Conservation (phyloP, 116 monocot genomes). For the Trichopus zeylanicus region DNA sequence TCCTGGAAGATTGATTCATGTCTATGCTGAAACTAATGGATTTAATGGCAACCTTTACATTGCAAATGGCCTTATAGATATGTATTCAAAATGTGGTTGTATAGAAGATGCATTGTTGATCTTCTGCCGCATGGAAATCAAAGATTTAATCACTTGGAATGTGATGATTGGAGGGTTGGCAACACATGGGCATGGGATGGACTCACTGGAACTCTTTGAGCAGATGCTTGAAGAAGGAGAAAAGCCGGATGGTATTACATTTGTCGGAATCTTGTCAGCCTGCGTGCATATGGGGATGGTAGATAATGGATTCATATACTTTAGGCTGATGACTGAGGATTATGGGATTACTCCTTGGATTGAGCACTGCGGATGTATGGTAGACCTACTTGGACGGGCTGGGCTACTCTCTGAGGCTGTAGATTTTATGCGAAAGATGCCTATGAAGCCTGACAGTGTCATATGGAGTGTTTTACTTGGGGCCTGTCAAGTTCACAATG, state of each 20-base stretch:
- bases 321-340: slow-evolving; percentile 19
- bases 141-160: slow-evolving; percentile 37
- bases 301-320: slow-evolving; percentile 13
- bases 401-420: slow-evolving; percentile 28
- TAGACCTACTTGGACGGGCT: slow-evolving; percentile 26
- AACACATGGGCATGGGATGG: slow-evolving; percentile 23
- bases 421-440: slow-evolving; percentile 15
- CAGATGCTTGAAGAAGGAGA: slow-evolving; percentile 13
- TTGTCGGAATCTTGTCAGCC: slow-evolving; percentile 21
- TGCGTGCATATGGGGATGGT: slow-evolving; percentile 28
- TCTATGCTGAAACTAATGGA: slow-evolving; percentile 25
- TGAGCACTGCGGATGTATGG: slow-evolving; percentile 39
- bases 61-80: slow-evolving; percentile 43
- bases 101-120: slow-evolving; percentile 21
- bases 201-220: slow-evolving; percentile 18
- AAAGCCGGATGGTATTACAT: slow-evolving; percentile 35
- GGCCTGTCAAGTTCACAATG: slow-evolving; percentile 15
- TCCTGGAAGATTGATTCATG: slow-evolving; percentile 46
- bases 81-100: slow-evolving; percentile 57
- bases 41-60: slow-evolving; percentile 24
- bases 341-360: slow-evolving; percentile 24
- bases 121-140: slow-evolving; percentile 13
- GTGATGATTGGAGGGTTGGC: slow-evolving; percentile 27
- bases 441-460: slow-evolving; percentile 30
- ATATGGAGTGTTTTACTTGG: slow-evolving; percentile 44